phyloP scores from a whole-genome alignment of 345 rosid genomes.

The Iberis pinnata region DNA sequence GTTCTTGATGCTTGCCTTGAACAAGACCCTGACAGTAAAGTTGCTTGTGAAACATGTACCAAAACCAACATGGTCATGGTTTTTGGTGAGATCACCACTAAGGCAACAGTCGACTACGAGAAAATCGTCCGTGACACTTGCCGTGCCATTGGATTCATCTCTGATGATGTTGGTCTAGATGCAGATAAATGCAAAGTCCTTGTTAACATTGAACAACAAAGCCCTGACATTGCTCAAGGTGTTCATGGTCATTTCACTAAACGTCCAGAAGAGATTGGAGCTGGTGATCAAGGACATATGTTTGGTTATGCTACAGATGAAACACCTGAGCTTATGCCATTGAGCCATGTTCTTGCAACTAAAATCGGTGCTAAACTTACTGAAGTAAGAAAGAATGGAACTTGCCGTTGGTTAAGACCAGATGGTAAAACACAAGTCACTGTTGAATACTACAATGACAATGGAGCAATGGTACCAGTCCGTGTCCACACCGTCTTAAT shows the following conservation, averaged over 20 bases:
- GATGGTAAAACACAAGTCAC: slow-evolving; percentile 33
- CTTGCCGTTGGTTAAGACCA: slow-evolving; percentile 30
- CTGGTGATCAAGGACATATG: slow-evolving; percentile 33
- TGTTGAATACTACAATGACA: slow-evolving; percentile 30
- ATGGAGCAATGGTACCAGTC: slow-evolving; percentile 30
- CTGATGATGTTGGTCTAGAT: slow-evolving; percentile 31
- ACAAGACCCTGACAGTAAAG: slow-evolving; percentile 33
- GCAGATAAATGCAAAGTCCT: slow-evolving; percentile 30
- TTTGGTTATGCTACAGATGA: slow-evolving; percentile 33
- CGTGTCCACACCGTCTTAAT: slow-evolving; percentile 33
- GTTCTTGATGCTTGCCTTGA: slow-evolving; percentile 33
- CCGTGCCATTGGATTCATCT: slow-evolving; percentile 26
- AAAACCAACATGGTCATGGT: slow-evolving; percentile 35
- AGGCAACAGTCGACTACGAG: slow-evolving; percentile 30
- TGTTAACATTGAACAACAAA: slow-evolving; percentile 47
- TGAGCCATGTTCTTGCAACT: slow-evolving; percentile 29
- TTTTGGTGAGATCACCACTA: slow-evolving; percentile 30
- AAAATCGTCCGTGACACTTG: slow-evolving; percentile 32
- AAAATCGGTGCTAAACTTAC: slow-evolving; percentile 30
- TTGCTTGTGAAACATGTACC: slow-evolving; percentile 31
- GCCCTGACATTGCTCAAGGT: slow-evolving; percentile 46
- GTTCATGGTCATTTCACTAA: slow-evolving; percentile 33
- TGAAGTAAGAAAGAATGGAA: slow-evolving; percentile 31
- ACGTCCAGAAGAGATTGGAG: slow-evolving; percentile 32
- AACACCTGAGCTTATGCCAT: slow-evolving; percentile 32